These are phyloP conservation scores for Parastagonospora avenae DNA, from an alignment of 2,329 filamentous ascomycete species.

Conservation along the genomic window DNA sequence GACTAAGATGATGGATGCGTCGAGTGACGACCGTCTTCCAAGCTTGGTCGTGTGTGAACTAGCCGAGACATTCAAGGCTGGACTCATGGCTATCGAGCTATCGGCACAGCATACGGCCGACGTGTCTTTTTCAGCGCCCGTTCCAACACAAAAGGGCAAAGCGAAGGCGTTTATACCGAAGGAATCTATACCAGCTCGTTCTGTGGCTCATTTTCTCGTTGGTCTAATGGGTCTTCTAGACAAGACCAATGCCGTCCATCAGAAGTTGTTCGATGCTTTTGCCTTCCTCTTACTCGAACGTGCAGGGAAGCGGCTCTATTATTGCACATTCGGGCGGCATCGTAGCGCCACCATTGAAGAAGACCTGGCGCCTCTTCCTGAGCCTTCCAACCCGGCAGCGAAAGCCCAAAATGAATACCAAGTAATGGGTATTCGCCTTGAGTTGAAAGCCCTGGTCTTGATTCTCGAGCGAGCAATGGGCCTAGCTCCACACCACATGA, in stretches of 20 bases:
- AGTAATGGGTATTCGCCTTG: conserved; percentile 31
- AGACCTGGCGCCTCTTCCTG: conserved; percentile 27
- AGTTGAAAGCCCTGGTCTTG: conserved; percentile 50
- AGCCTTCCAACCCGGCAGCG: conserved; percentile 7
- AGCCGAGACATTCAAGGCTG: conserved; percentile 45
- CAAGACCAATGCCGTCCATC: conserved; percentile 40
- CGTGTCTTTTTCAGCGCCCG: background rate
- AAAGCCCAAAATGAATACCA: conserved; percentile 24
- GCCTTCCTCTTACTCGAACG: conserved; percentile 48
- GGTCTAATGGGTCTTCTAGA: conserved; percentile 46
- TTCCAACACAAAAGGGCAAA: conserved; percentile 12
- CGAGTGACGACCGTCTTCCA: conserved; percentile 15
- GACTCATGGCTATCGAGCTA: conserved; percentile 39
- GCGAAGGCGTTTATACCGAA: conserved; percentile 12
- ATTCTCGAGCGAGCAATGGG: conserved; percentile 49
- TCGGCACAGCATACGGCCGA: conserved; percentile 29
- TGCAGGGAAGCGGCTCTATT: conserved; percentile 47
- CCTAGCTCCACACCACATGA: conserved; percentile 46
- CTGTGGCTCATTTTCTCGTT: conserved; percentile 43
- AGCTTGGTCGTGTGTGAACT: conserved; percentile 37
- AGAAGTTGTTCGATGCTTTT: conserved; percentile 52
- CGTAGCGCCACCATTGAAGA: conserved; percentile 31
- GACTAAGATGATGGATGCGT: conserved; percentile 21
- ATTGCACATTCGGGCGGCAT: conserved; percentile 45
- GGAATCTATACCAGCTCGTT: conserved; percentile 31